Base-by-base conservation (phyloP, 169 alveolate genomes). In the Eimeria zaria region DNA sequence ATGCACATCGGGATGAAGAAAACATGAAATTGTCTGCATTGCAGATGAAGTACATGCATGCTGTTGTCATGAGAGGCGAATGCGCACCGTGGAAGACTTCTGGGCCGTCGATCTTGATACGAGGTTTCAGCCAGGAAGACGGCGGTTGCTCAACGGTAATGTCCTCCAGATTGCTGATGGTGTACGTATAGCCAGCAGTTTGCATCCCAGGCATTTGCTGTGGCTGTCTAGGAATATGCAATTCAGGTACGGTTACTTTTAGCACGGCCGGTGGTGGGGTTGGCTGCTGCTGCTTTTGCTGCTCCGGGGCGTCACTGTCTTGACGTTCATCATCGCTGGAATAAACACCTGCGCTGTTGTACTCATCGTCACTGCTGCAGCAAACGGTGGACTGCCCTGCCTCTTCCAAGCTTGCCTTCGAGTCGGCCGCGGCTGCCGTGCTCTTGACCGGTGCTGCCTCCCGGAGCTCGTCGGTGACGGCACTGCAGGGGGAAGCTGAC, bases 301-400 rank as follows among this genome's bases (percentile, higher is more conserved):
- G 53, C 24, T 44, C 24, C 33, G 36, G 93, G 7, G 58, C 80
- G 36, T 85, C 93, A 62, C 93, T 85, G 93, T 85, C 93, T 85
- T 60, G 93, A 64, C 93, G 93, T 60, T 85, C 93, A 71, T 85
- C 93, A 27, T 85, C 93, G 30, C 93, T 85, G 60, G 93, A 64
- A 46, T 85, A 85, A 5, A 30, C 60, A 8, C 80, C 93, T 18
- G 41, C 33, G 51, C 80, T 85, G 44, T 53, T 36, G 60, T 55
- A 60, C 62, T 85, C 93, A 58, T 85, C 93, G 60, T 85, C 93
- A 39, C 93, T 85, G 80, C 93, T 85, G 81, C 93, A 85, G 93
- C 93, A 85, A 41, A 85, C 93, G 46, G 93, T 85, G 44, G 93
- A 85, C 51, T 85, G 93, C n/a, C 93, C 93, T 30, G 81, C 93